Base-by-base conservation (phyloP, 805 yeast species). In the Wickerhamomyces xylosicus region DNA sequence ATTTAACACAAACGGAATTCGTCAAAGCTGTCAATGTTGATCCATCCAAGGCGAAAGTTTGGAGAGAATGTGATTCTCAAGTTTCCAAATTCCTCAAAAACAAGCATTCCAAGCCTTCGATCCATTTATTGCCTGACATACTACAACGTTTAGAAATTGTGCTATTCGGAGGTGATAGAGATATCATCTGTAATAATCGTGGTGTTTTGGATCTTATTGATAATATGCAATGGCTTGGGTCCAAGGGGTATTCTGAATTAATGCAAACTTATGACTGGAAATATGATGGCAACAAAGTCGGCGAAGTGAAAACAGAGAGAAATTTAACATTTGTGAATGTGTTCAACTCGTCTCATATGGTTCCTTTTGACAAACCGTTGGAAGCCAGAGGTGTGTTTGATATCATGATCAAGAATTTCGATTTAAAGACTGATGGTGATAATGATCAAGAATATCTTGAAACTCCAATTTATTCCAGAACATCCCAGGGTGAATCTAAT, bases 291-390 rank as follows among this genome's bases (percentile, higher is more conserved):
- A 48, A 46, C n/a, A 35, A 48, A 1, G 68, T 66, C 2, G 81
- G 80, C 4, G 42, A 49, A 17, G 57, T 69, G 34, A 59, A 56
- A 71, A 75, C 43, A 49, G 89, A 78, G 36, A 68, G 85, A 45
- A 85, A 85, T 52, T 64, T 90, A 51, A 81, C 95, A 0, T 82
- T 81, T 55, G 76, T 84, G 25, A 74, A 76, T 41, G 74, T 90
- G 2, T 73, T 61, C 55, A 74, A 85, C 48, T 76, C 95, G 0
- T 81, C 95, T 3, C 97, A 92, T 55, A 90, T 92, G 97, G 92
- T 87, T 19, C 95, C 97, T 1, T 79, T 73, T 47, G 97, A 89
- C 56, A 62, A 74, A 38, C 83, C 92, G 2, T 74, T 69, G 35
- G 68, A 72, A 20, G 72, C 89, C 7, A 67, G 87, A 47, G 85